Evolutionary conservation across 805 yeast species (phyloP).

Genomic region (Kodamaea jinghongensis): DNA sequence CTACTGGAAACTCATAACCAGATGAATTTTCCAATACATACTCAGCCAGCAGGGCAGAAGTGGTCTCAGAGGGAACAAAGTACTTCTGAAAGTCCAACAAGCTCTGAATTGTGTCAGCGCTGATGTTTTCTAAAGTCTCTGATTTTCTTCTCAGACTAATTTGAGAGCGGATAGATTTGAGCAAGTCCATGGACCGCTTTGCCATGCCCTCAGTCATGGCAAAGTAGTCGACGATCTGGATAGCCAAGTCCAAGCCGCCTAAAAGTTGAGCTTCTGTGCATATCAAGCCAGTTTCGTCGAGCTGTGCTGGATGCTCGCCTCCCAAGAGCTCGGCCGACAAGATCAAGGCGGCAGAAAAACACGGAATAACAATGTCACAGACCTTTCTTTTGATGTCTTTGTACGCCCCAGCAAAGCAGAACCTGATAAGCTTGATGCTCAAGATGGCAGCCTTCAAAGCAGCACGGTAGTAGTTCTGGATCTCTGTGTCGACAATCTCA

Average conservation of each 20-base stretch:
- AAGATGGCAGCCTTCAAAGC: conserved; percentile 17
- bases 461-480: conserved; percentile 13
- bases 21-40: no score
- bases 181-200: neutral
- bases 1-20: conserved; percentile 2
- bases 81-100: conserved; percentile 19
- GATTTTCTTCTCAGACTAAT: neutral
- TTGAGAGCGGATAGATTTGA: neutral
- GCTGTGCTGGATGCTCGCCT: conserved; percentile 3
- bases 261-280: conserved; percentile 11
- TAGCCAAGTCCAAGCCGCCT: conserved; percentile 10
- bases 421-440: conserved; percentile 16
- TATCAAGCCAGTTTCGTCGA: conserved; percentile 6
- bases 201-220: conserved; percentile 12
- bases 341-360: conserved; percentile 15
- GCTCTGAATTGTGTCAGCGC: conserved; percentile 1
- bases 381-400: conserved; percentile 10
- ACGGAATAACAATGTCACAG: conserved; percentile 14
- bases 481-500: conserved; percentile 4
- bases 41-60: conserved; percentile 6
- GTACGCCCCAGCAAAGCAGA: conserved; percentile 12
- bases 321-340: conserved; percentile 10
- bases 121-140: neutral
- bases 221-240: conserved; percentile 11
- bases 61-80: conserved; percentile 18